Base-by-base conservation (phyloP, 768 basidiomycete species). In the Suillus sp. region DNA sequence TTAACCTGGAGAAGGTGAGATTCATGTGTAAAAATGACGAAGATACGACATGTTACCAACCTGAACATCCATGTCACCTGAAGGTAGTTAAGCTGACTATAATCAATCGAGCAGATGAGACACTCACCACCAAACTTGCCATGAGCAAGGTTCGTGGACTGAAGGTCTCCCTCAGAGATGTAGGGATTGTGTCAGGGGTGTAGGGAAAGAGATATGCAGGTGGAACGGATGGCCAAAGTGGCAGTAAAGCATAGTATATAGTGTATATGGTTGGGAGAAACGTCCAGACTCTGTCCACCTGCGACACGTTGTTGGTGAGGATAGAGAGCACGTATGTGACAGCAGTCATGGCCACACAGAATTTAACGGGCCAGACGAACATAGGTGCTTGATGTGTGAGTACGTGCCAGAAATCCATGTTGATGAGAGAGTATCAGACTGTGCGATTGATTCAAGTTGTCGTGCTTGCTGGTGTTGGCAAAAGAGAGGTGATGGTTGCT, bases 251-350 rank as follows among this genome's bases (percentile, higher is more conserved):
- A 71, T 86, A 94, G 71, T 93, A 93, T 1, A 88, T 86, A 0
- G 89, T 86, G 75, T 96, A 96, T 22, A 96, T 81, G 8, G 89
- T 82, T 0, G 96, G 95, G 40, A 92, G 69, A 74, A 95, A 86
- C 0, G 91, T 86, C 87, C 87, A 89, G 32, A 94, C 71, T 34
- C 92, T 86, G 77, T 98, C 94, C 30, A 96, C 93, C 72, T 95
- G 92, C 1, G 90, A 92, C 55, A 91, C 89, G 68, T 96, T 95
- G 47, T 84, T 82, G 0, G 91, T 93, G 42, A 91, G 53, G 27
- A 93, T 57, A 8, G 90, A 91, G 5, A 82, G 71, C 8, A 91
- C 66, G 69, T 84, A 94, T 8, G 85, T 83, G 0, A 71, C 70
- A 4, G 71, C 64, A 0, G 86, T 86, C 0, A 76, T 72, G 35